Evolutionary conservation across 352 stramenopile genomes (phyloP), one percentile per base, ranked within the genome.

Genomic region (Pythium phragmitis): DNA sequence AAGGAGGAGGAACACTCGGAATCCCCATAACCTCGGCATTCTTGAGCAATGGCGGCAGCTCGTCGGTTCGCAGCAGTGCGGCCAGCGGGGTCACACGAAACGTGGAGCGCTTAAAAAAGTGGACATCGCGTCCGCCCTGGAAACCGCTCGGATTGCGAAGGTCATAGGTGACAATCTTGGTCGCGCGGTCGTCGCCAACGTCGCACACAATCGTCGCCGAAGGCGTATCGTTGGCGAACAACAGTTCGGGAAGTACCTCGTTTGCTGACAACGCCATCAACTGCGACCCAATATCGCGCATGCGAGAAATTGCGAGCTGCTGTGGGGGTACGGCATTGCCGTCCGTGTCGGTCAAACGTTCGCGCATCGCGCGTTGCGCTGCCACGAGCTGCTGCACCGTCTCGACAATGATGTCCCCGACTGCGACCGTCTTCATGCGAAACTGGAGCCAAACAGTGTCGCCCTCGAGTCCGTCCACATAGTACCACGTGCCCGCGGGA

Each of bases 41-140:
- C 42, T 28, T 43, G 16, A 37, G 3, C 30, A 2, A 30, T 4
- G 6, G n/a, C 6, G 70, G 68, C 36, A 88, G 67, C 47, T 85
- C 76, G 13, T 85, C 69, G 3, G 50, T 34, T 16, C 41, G 72
- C 47, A 82, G 51, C 14, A 91, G 41, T 21, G 80, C 49, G 0
- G 79, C 70, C 9, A 87, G 39, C 0, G 77, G 77, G 21, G 80
- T 91, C 9, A 87, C 72, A 3, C 74, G 80, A 36, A 88, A 87
- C 7, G 26, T 60, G 9, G 67, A 65, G 14, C 63, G 59, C 59
- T 73, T 73, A 11, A 73, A 73, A 5, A 89, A 43, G 17, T 70
- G 75, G 5, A 77, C 50, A 1, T 53, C 0, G 1, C 7, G 41
- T 1, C 59, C 60, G 16, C 48, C 58, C 50, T 49, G 8, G n/a